Base-by-base conservation (phyloP, 106 monocot genomes). In the Phalaenopsis equestris region DNA sequence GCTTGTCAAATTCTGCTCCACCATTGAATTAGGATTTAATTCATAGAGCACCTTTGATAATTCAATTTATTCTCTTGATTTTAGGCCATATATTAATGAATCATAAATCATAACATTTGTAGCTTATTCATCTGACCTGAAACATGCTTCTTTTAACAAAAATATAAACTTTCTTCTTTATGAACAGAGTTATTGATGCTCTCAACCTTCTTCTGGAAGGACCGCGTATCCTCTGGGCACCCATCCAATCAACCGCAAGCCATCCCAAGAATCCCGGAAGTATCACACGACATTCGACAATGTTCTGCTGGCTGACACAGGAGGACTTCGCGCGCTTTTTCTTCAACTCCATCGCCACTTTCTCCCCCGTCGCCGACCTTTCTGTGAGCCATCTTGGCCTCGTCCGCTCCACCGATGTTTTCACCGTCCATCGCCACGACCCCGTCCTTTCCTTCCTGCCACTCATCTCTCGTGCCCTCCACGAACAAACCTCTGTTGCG, bases 301-400 rank as follows among this genome's bases (percentile, higher is more conserved):
- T 82, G 8, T 84, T 86, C 56, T 86, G 84, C 84, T 89, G 84
- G 86, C 47, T 89, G 77, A 89, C 86, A 1, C 81, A 84, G 55
- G 89, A 89, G 80, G 89, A 86, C 79, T 64, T 89, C 14, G 81
- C 79, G 49, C 83, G 89, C 15, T 86, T 86, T 86, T 87, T 90
- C 81, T 80, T 90, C 65, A 83, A 80, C 89, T 84, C 80, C 55
- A 85, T 90, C 67, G 82, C 80, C 23, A 16, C 83, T 41, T 85
- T 90, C 82, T 83, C 84, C 18, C 68, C 82, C n/a, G 47, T 78
- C 41, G 52, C 84, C 10, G 10, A 82, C 4, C 86, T 77, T 48
- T 84, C 89, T 16, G 81, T 89, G 36, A 80, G 86, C 45, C 18
- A 56, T 0, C 89, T 89, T 70, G 83, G 78, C 57, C 80, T 87